Base-by-base conservation (phyloP, 2,329 filamentous ascomycete genomes). In the Lecanicillium sp. region DNA sequence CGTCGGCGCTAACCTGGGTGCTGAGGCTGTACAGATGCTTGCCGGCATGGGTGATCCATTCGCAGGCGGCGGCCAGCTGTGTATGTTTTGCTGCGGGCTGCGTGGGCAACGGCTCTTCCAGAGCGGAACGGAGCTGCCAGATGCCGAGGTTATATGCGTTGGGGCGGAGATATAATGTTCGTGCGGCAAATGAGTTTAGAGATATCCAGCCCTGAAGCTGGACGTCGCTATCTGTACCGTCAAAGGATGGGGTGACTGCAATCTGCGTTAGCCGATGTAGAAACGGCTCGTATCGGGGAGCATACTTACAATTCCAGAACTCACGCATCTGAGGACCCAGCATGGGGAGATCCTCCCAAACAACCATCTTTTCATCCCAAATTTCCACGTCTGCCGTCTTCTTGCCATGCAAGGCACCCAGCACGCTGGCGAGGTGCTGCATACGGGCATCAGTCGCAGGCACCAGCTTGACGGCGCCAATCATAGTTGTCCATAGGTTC, bases 111-210 rank as follows among this genome's bases (percentile, higher is more conserved):
- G 43, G 16, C 43, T 52, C 47, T 41, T 59, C 57, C 17, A 60
- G 53, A 9, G 45, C 50, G 11, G 41, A 42, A 20, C 56, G 56
- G n/a, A 60, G 41, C 37, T 53, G 46, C 52, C 52, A 55, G 38
- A 58, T 42, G 37, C 47, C 55, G 30, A 57, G 48, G 36, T 54
- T 54, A 30, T 44, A 44, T 46, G 53, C 56, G 9, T 35, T 12
- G 17, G 45, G 40, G 7, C 32, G 25, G n/a, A 43, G 35, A 42
- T 49, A 51, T 38, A 54, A 47, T 14, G 58, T 42, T 34, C 51
- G 56, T 17, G 58, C 58, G 34, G 50, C 48, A 32, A 60, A 57
- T 9, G 55, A 56, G 48, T 60, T 56, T 45, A 59, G 44, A 9
- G 52, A 55, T 22, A 53, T 43, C 55, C 55, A 61, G 35, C 52